Evolutionary conservation across 2,329 filamentous ascomycete species (phyloP), one percentile per base, ranked within the genome.

Genomic region (Colletotrichum sp.): DNA sequence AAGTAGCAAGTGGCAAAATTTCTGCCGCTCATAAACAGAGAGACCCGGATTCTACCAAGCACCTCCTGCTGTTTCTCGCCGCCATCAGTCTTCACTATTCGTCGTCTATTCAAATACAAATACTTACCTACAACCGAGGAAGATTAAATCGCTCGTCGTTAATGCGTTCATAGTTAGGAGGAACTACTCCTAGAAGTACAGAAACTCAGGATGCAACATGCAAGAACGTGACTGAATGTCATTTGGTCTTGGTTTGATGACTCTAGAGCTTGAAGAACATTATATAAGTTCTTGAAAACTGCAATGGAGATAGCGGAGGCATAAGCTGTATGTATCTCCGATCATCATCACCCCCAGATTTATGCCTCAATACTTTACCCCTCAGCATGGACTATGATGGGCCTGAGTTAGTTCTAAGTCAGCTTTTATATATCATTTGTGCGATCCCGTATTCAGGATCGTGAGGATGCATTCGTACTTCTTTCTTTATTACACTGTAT

Each of bases 51-150:
- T 4, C 5, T 48, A 3, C 3, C 9, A 48, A 2, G 9, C 18
- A 48, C 9, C 9, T 48, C 5, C 9, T 0, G 18, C 39, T 2
- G 5, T 48, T 0, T 2, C 9, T 48, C 43, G 1, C 2, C 18
- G 0, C 43, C 5, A 12, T 48, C 43, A 48, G 43, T 4, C 18
- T 4, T 21, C 43, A 21, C 9, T 3, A 7, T 48, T 21, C 43
- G 18, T 21, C 18, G 3, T 21, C 43, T n/a, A 0, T 12, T 21
- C 2, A 34, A 13, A 3, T 34, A 34, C 2, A 13, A 13, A 34
- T 13, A 32, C 30, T 32, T 32, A 32, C 30, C 30, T 32, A 32
- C 30, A 32, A 32, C 30, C 30, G 10, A 32, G 30, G 30, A 32
- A 32, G 9, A 32, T 32, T 32, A 32, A 32, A 32, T 16, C 3